Percentiles rank a stretch among this genome's conserved stretches.
Evolutionary conservation across 2,329 filamentous ascomycete genomes (phyloP).

Genomic region (Metarhizium anisopliae): DNA sequence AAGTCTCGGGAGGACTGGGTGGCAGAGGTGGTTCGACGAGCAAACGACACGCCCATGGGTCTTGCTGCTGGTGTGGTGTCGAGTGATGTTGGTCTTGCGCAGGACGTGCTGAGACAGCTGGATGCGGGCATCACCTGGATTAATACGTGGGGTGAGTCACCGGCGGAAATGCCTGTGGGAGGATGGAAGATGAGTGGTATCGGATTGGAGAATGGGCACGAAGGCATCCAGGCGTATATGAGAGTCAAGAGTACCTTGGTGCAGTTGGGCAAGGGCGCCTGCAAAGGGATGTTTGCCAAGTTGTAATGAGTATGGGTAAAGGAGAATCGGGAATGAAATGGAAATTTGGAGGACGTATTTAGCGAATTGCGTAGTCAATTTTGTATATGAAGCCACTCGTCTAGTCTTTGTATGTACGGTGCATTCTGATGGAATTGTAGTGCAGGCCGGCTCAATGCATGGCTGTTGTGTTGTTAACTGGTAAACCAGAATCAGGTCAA

Average conservation of each 20-base stretch:
- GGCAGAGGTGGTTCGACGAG: slow-evolving; percentile 60
- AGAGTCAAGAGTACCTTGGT: slow-evolving; percentile 83
- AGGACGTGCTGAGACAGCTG: slow-evolving; percentile 60
- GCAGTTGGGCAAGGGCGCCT: slow-evolving; percentile 60
- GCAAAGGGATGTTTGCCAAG: slow-evolving; percentile 63
- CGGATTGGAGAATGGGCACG: slow-evolving; percentile 76
- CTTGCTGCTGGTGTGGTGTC: slow-evolving; percentile 81
- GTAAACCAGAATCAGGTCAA: no score
- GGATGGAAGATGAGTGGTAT: slow-evolving; percentile 89
- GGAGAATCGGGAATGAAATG: no score
- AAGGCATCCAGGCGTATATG: slow-evolving; percentile 73
- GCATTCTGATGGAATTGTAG: no score
- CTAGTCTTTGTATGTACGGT: no score
- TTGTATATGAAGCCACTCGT: no score
- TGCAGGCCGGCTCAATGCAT: no score
- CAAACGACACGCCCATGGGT: slow-evolving; percentile 69
- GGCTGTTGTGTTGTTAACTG: no score
- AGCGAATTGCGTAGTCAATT: no score
- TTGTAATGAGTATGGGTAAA: slow-evolving; percentile 28
- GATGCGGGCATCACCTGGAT: slow-evolving; percentile 87
- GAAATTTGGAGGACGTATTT: no score
- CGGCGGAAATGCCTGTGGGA: slow-evolving; percentile 85
- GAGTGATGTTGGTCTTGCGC: slow-evolving; percentile 62
- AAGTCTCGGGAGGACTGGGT: slow-evolving; percentile 30
- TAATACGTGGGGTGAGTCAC: slow-evolving; percentile 88